Percentiles rank a stretch among this genome's conserved stretches.
phyloP scores from a whole-genome alignment of 208 protist species.

The Naegleria fowleri region DNA sequence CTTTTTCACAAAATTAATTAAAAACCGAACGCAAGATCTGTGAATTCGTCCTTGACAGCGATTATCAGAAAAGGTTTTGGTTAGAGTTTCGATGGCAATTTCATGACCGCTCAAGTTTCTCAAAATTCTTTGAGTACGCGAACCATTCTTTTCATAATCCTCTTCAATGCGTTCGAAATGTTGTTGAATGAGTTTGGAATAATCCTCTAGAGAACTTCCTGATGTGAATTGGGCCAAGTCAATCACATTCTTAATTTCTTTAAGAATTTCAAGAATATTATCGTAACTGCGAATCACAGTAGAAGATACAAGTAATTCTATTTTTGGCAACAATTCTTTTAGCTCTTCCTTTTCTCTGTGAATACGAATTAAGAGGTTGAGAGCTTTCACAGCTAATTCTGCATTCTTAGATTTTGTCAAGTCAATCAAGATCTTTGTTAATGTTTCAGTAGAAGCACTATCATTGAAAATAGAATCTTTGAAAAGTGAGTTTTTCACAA shows the following conservation, averaged over 20 bases:
- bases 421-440: neutral
- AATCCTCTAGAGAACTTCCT: neutral
- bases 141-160: neutral
- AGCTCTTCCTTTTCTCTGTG: conserved; percentile 2
- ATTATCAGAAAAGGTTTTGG: neutral
- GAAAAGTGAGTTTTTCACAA: neutral
- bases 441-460: neutral
- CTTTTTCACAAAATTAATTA: neutral
- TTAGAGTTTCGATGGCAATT: neutral
- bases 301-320: conserved; percentile 1
- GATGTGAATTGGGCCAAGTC: neutral
- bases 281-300: neutral
- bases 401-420: neutral
- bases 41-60: neutral
- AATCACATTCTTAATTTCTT: neutral
- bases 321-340: neutral
- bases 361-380: neutral
- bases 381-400: neutral
- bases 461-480: neutral
- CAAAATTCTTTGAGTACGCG: neutral
- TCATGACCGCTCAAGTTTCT: neutral
- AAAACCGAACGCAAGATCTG: neutral
- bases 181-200: neutral
- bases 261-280: neutral
- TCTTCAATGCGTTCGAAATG: neutral